phyloP scores from a whole-genome alignment of 805 yeast genomes.

The Candida glaebosa region DNA sequence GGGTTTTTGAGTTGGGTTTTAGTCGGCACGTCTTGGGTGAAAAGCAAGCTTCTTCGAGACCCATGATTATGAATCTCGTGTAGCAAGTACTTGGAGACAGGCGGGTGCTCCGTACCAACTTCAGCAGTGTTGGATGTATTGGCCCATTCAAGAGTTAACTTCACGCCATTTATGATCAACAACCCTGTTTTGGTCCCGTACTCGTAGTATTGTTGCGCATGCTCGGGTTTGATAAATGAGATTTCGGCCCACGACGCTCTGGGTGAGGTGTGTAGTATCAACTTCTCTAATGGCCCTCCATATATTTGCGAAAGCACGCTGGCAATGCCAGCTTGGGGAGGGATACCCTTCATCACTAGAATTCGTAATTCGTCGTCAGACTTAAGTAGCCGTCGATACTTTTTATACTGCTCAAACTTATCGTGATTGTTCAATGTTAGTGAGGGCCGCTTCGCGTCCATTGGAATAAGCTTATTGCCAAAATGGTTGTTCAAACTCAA shows the following conservation, averaged over 20 bases:
- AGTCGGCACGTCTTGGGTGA: conserved; percentile 22
- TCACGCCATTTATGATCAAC: conserved; percentile 57
- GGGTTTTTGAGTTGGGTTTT: conserved; percentile 22
- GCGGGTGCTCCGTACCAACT: conserved; percentile 10
- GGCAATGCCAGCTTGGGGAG: conserved; percentile 42
- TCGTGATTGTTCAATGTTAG: background rate
- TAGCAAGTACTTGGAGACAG: conserved; percentile 19
- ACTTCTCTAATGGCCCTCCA: conserved; percentile 68
- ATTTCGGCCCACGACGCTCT: conserved; percentile 34
- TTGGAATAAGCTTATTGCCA: background rate
- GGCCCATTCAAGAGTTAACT: conserved; percentile 48
- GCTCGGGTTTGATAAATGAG: conserved; percentile 48
- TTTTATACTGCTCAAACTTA: background rate
- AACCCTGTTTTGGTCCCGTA: conserved; percentile 49
- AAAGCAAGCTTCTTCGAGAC: conserved; percentile 55
- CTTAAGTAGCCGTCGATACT: background rate
- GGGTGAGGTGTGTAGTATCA: conserved; percentile 25
- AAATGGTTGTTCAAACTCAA: background rate
- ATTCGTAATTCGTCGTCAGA: conserved; percentile 17
- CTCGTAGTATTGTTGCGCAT: conserved; percentile 52
- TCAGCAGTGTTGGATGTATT: conserved; percentile 20
- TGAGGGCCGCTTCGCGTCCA: background rate
- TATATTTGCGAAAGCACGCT: conserved; percentile 51
- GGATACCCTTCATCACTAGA: conserved; percentile 37
- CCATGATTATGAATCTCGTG: conserved; percentile 37